These are phyloP conservation scores for Canavalia ensiformis DNA, from an alignment of 306 rosid genomes.

Conservation along the genomic window DNA sequence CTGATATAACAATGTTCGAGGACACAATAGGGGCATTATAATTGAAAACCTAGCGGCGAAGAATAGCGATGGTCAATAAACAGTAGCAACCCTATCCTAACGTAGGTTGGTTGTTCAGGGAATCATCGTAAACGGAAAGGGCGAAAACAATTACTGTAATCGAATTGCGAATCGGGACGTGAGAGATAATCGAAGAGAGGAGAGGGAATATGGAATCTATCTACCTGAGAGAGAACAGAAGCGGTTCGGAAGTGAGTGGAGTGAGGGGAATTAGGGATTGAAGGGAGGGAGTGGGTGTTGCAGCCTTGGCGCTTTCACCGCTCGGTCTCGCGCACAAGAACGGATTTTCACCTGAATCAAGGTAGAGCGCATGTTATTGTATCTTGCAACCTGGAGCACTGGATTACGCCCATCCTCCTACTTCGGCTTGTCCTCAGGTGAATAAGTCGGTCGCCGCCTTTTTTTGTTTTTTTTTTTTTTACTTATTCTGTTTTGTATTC, in stretches of 20 bases:
- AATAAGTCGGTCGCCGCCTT: slow-evolving; percentile 37
- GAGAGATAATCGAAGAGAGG: not conserved
- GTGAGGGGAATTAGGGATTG: slow-evolving; percentile 46
- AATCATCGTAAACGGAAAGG: slow-evolving; percentile 11
- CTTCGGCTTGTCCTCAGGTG: not conserved
- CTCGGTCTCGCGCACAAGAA: not conserved
- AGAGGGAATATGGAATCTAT: not conserved
- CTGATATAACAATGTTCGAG: not conserved
- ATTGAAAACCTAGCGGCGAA: slow-evolving; percentile 44
- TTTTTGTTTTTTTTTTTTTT: not conserved
- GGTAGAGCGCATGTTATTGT: slow-evolving; percentile 33
- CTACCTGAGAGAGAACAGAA: slow-evolving; percentile 20
- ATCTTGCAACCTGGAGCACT: slow-evolving; percentile 1
- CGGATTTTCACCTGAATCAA: slow-evolving; percentile 44
- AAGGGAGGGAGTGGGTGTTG: slow-evolving; percentile 35
- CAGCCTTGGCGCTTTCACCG: slow-evolving; percentile 50
- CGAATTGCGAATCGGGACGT: slow-evolving; percentile 20
- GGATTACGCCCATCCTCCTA: slow-evolving; percentile 11
- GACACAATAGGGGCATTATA: not conserved
- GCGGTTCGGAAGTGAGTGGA: slow-evolving; percentile 14
- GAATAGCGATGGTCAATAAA: not conserved
- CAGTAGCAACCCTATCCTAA: not conserved
- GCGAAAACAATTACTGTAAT: not conserved
- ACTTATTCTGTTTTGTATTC: not conserved
- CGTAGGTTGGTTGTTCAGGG: not conserved